A percentile compares a stretch with the other conserved stretches of the same genome.
phyloP scores from a whole-genome alignment of 1,139 yeast genomes.

The Pneumocystis oryctolagi region DNA sequence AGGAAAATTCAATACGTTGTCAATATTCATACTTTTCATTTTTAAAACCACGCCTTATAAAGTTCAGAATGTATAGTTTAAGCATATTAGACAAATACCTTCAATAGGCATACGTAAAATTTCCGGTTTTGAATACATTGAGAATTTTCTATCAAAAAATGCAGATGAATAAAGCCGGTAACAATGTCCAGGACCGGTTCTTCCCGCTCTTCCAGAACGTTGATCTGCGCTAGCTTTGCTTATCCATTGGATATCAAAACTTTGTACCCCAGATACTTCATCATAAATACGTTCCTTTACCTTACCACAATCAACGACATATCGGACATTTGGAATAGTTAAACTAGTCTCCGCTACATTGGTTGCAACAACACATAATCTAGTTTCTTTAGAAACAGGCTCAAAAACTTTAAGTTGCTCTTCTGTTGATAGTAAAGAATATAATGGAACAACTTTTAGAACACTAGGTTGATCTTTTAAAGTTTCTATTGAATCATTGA shows the following conservation, averaged over 20 bases:
- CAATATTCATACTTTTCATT: slow-evolving; percentile 96
- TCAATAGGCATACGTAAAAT: slow-evolving; percentile 91
- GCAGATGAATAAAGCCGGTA: slow-evolving; percentile 92
- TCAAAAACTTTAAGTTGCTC: slow-evolving; percentile 92
- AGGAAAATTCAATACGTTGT: slow-evolving; percentile 78
- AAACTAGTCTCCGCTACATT: slow-evolving; percentile 96
- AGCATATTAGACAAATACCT: slow-evolving; percentile 39
- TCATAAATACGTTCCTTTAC: slow-evolving; percentile 77
- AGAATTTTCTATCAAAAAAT: slow-evolving; percentile 72
- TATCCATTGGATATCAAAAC: slow-evolving; percentile 83
- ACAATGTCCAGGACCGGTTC: slow-evolving; percentile 98
- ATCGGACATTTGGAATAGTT: slow-evolving; percentile 89
- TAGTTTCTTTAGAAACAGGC: slow-evolving; percentile 66
- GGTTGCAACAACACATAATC: slow-evolving; percentile 88
- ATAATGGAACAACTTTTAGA: slow-evolving; percentile 76
- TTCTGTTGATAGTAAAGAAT: slow-evolving; percentile 77
- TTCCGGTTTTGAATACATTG: slow-evolving; percentile 74
- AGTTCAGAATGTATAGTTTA: neutral
- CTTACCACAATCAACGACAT: slow-evolving; percentile 91
- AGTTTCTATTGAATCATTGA: slow-evolving; percentile 27
- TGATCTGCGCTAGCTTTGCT: slow-evolving; percentile 94
- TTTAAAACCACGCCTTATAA: slow-evolving; percentile 39
- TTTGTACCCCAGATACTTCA: slow-evolving; percentile 78
- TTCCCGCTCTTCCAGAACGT: slow-evolving; percentile 96
- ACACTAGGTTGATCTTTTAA: slow-evolving; percentile 41